A percentile compares a stretch with the other conserved stretches of the same genome.
Conservation (phyloP, 176 grass and related monocot species). For the Stipa capillata region DNA sequence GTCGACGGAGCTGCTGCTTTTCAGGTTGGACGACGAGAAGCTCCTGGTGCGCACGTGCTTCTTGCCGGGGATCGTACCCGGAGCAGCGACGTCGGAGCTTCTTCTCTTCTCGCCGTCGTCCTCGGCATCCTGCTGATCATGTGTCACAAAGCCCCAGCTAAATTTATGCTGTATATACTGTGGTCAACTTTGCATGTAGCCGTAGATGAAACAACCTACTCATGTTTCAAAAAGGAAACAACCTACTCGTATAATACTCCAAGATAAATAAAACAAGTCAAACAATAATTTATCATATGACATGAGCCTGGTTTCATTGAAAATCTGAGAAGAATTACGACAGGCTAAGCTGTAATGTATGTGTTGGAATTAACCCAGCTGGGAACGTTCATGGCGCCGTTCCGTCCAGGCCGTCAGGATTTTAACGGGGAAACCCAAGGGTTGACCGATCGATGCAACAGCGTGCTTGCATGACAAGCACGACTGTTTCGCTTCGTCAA, state of each 20-base stretch:
- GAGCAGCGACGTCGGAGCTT: conserved; percentile 25
- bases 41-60: conserved; percentile 35
- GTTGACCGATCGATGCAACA: not conserved
- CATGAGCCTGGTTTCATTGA: not conserved
- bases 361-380: not conserved
- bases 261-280: not conserved
- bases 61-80: conserved; percentile 29
- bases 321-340: not conserved
- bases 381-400: too few relatives aligned
- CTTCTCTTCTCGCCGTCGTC: conserved; percentile 15
- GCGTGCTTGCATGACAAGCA: not conserved
- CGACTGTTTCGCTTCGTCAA: too few relatives aligned
- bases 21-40: conserved; percentile 14
- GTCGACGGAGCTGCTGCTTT: not conserved
- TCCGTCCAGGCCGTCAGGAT: not conserved
- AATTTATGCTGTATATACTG: too few relatives aligned
- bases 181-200: not conserved
- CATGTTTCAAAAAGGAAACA: too few relatives aligned
- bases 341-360: not conserved
- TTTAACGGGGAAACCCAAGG: not conserved
- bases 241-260: not conserved
- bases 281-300: not conserved
- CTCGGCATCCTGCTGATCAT: conserved; percentile 19
- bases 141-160: not conserved
- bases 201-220: too few relatives aligned